Evolutionary conservation across 345 rosid genomes (phyloP), one percentile per base, ranked within the genome.

Genomic region (Odontarrhena argentea): DNA sequence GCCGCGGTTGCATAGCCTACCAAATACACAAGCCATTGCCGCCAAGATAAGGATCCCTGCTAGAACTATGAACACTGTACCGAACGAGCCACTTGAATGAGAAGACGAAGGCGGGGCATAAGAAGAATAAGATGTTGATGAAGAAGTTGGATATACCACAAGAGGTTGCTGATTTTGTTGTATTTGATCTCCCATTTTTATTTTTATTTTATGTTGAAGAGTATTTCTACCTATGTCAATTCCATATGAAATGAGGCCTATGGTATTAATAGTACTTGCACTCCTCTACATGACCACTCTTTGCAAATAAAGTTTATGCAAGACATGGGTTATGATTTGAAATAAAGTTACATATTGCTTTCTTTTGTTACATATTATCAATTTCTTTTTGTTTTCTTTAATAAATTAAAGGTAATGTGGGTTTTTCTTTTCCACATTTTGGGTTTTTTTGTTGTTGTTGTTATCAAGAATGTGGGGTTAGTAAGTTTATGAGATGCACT

Each of bases 11-110:
- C 83, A 76, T 46, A 79, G 44, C 55, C 79, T 73, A 13, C 83
- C 85, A 2, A 81, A 71, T 28, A 72, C 77, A 73, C 81, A 81
- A 34, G 85, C 83, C 5, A 81, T 6, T 55, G 79, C 75, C 26
- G 79, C 76, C n/a, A 81, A 51, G 11, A 65, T 68, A 11, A 81
- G 37, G 38, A 81, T 72, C 0, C 64, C 73, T 0, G 77, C 83
- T 9, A 81, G 73, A 47, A 81, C 79, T 7, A 79, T 60, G 66
- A 81, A 89, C n/a, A 80, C 94, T 25, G 81, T 85, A 53, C 88
- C 87, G 6, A 87, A 89, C 4, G 96, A 89, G 22, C 91, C 96
- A 43, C 71, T 69, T 12, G 91, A 85, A 67, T 77, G 77, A 54
- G 89, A 77, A 0, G 85, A 13, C 0, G 79, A 9, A 37, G 77